Percentiles rank a stretch among this genome's conserved stretches.
Conservation (phyloP, 163 green algal genomes). For the Smithsoniella earleae region DNA sequence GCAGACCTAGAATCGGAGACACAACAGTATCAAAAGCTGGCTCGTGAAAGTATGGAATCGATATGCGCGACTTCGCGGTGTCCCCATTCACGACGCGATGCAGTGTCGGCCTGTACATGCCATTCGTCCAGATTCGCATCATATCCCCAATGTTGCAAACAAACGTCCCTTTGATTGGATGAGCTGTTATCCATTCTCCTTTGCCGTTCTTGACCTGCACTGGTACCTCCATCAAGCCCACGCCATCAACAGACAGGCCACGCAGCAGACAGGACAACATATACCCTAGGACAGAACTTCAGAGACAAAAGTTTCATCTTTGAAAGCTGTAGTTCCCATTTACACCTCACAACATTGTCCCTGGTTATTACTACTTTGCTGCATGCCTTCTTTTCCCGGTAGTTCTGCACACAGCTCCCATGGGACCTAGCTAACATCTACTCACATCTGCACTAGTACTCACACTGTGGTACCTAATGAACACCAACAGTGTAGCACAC, state of each 20-base stretch:
- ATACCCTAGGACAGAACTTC: no score
- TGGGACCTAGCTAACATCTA: no score
- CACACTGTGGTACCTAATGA: no score
- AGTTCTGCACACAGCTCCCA: no score
- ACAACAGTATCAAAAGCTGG: slow-evolving; percentile 48
- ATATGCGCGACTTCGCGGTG: slow-evolving; percentile 36
- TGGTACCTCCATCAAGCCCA: neutral
- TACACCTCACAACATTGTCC: no score
- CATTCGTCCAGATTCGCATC: slow-evolving; percentile 49
- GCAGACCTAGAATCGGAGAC: slow-evolving; percentile 32
- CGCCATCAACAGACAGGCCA: neutral
- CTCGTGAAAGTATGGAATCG: slow-evolving; percentile 62
- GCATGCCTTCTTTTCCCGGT: no score
- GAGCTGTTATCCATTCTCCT: slow-evolving; percentile 42
- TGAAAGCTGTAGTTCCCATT: no score
- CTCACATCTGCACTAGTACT: no score
- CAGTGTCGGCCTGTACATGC: slow-evolving; percentile 47
- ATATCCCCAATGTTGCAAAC: slow-evolving; percentile 62
- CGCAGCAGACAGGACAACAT: no score
- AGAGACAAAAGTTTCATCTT: no score
- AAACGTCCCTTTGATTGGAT: slow-evolving; percentile 40
- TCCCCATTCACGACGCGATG: slow-evolving; percentile 54
- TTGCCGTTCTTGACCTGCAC: slow-evolving; percentile 43
- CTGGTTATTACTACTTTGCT: no score
- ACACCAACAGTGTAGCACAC: no score